Percentiles rank a stretch among this genome's conserved stretches.
Conservation (phyloP, 2,329 filamentous ascomycete genomes). For the Diaporthe velutina region DNA sequence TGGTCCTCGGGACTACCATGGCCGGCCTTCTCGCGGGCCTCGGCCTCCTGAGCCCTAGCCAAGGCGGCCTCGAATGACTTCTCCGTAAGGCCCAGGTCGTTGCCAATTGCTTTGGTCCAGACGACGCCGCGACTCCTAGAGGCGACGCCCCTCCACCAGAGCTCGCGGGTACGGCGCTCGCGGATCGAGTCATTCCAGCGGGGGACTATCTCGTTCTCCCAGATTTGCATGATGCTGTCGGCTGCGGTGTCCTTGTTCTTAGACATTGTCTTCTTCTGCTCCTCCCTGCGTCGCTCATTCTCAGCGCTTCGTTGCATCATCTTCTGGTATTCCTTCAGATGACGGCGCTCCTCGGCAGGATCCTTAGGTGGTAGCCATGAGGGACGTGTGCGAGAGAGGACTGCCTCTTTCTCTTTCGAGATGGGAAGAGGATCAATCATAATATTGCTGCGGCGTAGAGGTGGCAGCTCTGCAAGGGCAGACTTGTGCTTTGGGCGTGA, state of each 20-base stretch:
- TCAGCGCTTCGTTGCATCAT: conserved; percentile 79
- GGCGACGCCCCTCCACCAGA: conserved; percentile 87
- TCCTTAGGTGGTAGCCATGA: conserved; percentile 91
- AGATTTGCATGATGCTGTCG: conserved; percentile 70
- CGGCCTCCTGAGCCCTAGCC: conserved; percentile 73
- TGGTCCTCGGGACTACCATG: conserved; percentile 67
- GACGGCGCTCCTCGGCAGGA: conserved; percentile 89
- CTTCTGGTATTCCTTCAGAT: conserved; percentile 86
- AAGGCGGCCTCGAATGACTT: conserved; percentile 80
- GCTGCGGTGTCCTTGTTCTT: conserved; percentile 67
- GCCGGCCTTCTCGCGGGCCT: conserved; percentile 66
- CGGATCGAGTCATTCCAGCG: conserved; percentile 80
- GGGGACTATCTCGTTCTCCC: conserved; percentile 82
- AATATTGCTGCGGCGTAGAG: conserved; percentile 79
- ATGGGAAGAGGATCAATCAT: conserved; percentile 88
- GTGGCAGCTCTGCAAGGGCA: conserved; percentile 77
- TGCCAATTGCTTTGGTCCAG: conserved; percentile 80
- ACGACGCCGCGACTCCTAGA: conserved; percentile 77
- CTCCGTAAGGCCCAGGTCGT: conserved; percentile 76
- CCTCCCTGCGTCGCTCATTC: conserved; percentile 71
- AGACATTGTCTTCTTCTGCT: conserved; percentile 63
- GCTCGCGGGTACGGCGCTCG: conserved; percentile 77
- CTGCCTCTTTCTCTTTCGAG: conserved; percentile 88
- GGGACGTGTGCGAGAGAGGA: conserved; percentile 82
- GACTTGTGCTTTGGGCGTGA: conserved; percentile 71